Evolutionary conservation across 305 asterid species (phyloP).

Genomic region (Ilex paraguariensis): DNA sequence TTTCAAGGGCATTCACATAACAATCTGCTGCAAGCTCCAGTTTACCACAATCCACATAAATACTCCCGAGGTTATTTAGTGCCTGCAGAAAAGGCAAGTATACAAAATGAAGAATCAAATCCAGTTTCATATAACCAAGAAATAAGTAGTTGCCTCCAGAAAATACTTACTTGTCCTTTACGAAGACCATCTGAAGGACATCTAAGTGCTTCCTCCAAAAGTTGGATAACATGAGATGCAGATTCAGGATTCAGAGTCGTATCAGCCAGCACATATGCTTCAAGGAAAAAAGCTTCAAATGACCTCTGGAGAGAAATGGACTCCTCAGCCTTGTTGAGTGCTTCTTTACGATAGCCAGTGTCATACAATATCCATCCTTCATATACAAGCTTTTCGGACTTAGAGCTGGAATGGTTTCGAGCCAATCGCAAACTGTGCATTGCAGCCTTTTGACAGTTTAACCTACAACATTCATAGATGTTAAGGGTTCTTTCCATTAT

Average conservation of each 20-base stretch:
- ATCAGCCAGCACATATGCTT: slow-evolving; percentile 46
- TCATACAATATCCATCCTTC: slow-evolving; percentile 51
- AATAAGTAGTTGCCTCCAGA: not conserved
- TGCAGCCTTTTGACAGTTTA: slow-evolving; percentile 47
- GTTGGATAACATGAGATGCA: slow-evolving; percentile 36
- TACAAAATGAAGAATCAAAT: not conserved
- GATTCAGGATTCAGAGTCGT: slow-evolving; percentile 35
- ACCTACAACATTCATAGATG: slow-evolving; percentile 17
- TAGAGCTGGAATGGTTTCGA: slow-evolving; percentile 31
- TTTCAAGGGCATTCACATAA: slow-evolving; percentile 33
- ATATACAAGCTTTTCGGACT: slow-evolving; percentile 36
- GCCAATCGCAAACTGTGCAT: slow-evolving; percentile 47
- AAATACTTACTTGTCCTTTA: slow-evolving; percentile 36
- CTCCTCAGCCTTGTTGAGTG: slow-evolving; percentile 39
- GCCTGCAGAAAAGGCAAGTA: slow-evolving; percentile 26
- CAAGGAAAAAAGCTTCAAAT: slow-evolving; percentile 44
- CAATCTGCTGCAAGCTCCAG: slow-evolving; percentile 41
- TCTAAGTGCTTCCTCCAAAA: slow-evolving; percentile 41
- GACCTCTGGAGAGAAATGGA: slow-evolving; percentile 41
- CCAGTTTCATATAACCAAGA: not conserved
- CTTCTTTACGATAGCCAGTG: slow-evolving; percentile 46
- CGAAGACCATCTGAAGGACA: slow-evolving; percentile 53
- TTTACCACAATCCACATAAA: slow-evolving; percentile 43
- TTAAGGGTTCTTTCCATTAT: too few relatives aligned
- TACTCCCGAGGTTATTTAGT: slow-evolving; percentile 40